A percentile compares a stretch with the other conserved stretches of the same genome.
Conservation (phyloP, 192 early-diverging fungal genomes). For the Backusella psychrophila region DNA sequence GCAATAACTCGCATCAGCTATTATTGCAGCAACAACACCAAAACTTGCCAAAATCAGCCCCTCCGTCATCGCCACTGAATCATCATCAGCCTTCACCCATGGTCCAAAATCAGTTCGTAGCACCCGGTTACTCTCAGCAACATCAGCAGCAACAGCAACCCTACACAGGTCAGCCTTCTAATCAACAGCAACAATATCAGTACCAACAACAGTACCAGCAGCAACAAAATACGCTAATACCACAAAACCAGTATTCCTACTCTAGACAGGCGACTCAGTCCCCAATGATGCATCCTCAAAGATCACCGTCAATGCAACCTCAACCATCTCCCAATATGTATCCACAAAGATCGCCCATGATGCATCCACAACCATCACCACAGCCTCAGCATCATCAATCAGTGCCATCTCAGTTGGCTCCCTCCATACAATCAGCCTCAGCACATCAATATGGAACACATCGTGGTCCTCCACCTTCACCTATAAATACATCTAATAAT, state of each 20-base stretch:
- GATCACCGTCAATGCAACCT: background rate
- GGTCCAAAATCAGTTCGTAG: background rate
- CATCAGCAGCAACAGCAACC: background rate
- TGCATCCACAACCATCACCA: background rate
- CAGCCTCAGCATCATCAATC: background rate
- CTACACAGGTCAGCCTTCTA: background rate
- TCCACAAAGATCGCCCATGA: background rate
- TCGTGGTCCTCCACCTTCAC: background rate
- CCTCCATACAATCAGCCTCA: background rate
- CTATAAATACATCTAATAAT: background rate
- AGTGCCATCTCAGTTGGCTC: background rate
- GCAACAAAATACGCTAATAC: background rate
- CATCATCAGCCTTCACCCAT: background rate
- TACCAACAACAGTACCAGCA: background rate
- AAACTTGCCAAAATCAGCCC: too few relatives aligned
- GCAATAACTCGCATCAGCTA: background rate
- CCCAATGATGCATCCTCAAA: slow-evolving; percentile 2
- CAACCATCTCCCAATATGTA: background rate
- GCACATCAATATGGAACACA: background rate
- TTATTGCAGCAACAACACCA: background rate
- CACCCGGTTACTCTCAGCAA: background rate
- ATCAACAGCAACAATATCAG: background rate
- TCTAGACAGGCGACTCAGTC: background rate
- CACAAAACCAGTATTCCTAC: background rate
- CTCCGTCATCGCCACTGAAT: background rate